Conservation (phyloP, 2,329 filamentous ascomycete species). For the Aspergillus pseudoterreus region DNA sequence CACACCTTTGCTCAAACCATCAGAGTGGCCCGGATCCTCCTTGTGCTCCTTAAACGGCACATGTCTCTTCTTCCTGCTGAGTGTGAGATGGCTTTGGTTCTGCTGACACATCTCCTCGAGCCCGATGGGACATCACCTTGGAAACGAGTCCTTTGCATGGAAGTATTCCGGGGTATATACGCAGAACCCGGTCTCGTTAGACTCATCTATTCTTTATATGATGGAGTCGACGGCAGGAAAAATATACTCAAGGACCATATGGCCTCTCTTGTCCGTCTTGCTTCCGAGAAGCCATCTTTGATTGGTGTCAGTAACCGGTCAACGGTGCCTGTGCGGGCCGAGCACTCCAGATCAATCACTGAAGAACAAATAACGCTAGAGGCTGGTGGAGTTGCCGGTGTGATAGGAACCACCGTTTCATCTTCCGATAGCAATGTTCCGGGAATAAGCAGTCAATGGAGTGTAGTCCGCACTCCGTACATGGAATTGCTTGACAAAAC, state of each 20-base stretch:
- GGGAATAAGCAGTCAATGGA: conserved; percentile 90
- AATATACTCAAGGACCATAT: conserved; percentile 77
- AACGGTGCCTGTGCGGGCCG: conserved; percentile 66
- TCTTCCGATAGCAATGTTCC: conserved; percentile 62
- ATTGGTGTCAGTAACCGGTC: conserved; percentile 90
- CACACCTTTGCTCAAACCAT: conserved; percentile 78
- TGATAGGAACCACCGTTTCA: conserved; percentile 71
- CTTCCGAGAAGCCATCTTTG: conserved; percentile 81
- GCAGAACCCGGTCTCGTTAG: conserved; percentile 73
- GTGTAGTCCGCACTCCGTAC: conserved; percentile 77
- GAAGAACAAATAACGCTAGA: conserved; percentile 86
- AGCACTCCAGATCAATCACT: conserved; percentile 54
- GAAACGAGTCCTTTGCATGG: conserved; percentile 88
- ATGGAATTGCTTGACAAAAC: conserved; percentile 93
- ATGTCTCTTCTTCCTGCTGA: conserved; percentile 71
- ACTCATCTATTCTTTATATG: conserved; percentile 76
- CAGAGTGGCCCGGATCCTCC: conserved; percentile 75
- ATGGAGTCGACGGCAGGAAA: conserved; percentile 67
- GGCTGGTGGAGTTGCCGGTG: conserved; percentile 79
- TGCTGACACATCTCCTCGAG: conserved; percentile 82
- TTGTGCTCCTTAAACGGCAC: conserved; percentile 75
- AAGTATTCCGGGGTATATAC: conserved; percentile 83
- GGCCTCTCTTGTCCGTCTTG: conserved; percentile 84
- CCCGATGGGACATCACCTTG: conserved; percentile 73
- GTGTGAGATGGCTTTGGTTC: conserved; percentile 75